These are phyloP conservation scores for Colletotrichum aenigma DNA, from an alignment of 2,329 filamentous ascomycete genomes.

Conservation along the genomic window DNA sequence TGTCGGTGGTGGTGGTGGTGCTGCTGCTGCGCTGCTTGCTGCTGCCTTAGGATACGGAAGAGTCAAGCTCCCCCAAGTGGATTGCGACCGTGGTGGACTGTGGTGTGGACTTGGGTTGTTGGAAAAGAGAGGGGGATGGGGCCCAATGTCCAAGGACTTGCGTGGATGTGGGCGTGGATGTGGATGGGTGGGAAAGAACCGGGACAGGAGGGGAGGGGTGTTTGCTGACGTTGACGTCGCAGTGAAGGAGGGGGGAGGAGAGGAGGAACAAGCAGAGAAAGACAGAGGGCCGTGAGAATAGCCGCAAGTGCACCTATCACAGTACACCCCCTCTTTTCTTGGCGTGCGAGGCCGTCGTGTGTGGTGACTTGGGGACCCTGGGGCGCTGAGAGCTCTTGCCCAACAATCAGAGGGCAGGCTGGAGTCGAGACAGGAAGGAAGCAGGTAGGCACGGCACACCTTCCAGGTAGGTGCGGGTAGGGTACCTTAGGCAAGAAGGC, in stretches of 20 bases:
- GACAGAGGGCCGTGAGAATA: background rate
- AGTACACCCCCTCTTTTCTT: conserved; percentile 5
- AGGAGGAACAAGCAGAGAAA: background rate
- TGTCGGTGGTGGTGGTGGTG: background rate
- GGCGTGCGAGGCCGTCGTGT: background rate
- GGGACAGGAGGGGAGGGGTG: background rate
- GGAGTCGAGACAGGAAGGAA: background rate
- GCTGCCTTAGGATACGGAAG: background rate
- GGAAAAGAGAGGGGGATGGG: background rate
- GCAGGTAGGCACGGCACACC: background rate
- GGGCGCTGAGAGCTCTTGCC: background rate
- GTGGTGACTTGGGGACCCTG: background rate
- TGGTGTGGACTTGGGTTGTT: background rate
- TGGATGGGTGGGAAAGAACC: background rate
- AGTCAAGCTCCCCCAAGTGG: background rate
- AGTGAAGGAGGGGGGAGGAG: background rate
- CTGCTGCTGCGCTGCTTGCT: background rate
- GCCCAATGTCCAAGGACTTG: background rate
- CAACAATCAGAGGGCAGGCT: background rate
- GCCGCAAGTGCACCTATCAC: background rate
- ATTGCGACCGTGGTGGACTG: background rate
- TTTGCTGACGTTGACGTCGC: conserved; percentile 18
- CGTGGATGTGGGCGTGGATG: background rate
- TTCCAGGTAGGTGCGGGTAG: background rate
- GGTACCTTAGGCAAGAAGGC: background rate